Percentiles rank a stretch among this genome's conserved stretches.
phyloP scores from a whole-genome alignment of 164 flowering plant genomes.

The Buxus sempervirens region DNA sequence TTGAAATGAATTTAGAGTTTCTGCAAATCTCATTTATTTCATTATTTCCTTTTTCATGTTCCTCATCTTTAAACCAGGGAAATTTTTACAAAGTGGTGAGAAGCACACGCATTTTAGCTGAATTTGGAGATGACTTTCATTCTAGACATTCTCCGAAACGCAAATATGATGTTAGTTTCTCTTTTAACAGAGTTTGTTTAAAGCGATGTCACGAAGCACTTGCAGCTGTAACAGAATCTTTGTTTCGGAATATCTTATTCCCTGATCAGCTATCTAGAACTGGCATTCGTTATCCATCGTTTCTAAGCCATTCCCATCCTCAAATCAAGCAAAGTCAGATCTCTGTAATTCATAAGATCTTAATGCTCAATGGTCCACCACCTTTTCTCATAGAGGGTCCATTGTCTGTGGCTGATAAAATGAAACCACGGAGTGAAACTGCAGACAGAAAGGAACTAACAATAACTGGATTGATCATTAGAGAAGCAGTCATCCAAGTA shows the following conservation, averaged over 20 bases:
- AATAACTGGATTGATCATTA: constrained; percentile 22
- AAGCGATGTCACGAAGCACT: constrained; percentile 46
- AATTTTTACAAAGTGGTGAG: constrained; percentile 24
- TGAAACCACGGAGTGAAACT: too few species aligned
- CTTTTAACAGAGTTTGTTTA: constrained; percentile 45
- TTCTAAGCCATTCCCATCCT: background rate
- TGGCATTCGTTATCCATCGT: background rate
- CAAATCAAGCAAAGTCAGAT: constrained; percentile 5
- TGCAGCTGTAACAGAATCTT: constrained; percentile 25
- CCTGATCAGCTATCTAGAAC: constrained; percentile 12
- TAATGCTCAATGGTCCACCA: constrained; percentile 19
- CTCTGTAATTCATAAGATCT: constrained; percentile 19
- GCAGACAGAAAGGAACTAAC: constrained; percentile 11
- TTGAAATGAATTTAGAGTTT: too few species aligned
- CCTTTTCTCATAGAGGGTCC: constrained; percentile 33
- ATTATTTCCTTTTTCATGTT: background rate
- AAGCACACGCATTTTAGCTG: constrained; percentile 26
- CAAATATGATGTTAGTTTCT: constrained; percentile 42
- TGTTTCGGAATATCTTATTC: constrained; percentile 27
- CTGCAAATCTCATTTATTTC: too few species aligned
- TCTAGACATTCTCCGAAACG: constrained; percentile 17
- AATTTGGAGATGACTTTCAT: constrained; percentile 39
- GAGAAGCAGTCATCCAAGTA: constrained; percentile 24
- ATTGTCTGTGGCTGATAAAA: constrained; percentile 7
- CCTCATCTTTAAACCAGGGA: constrained; percentile 24